A percentile compares a stretch with the other conserved stretches of the same genome.
These are phyloP conservation scores for Pythium grandisporangium DNA, from an alignment of 352 stramenopile genomes.

Conservation along the genomic window DNA sequence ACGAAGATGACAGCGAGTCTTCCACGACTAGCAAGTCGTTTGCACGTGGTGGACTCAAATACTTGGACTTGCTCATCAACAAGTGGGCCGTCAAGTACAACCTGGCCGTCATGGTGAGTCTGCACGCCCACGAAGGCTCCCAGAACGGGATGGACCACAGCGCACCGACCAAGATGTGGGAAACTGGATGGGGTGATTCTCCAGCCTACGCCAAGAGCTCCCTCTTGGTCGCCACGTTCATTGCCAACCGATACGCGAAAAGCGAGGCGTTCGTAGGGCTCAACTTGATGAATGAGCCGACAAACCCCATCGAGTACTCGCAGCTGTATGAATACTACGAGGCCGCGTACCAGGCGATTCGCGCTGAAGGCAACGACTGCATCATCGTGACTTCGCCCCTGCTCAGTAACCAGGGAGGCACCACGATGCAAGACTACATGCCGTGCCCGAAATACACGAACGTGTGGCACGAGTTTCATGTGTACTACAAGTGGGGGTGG, in stretches of 20 bases:
- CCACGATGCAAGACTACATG: conserved; percentile 21
- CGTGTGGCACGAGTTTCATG: conserved; percentile 50
- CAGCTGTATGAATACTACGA: conserved; percentile 27
- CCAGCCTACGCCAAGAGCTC: conserved; percentile 25
- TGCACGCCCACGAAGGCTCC: conserved; percentile 39
- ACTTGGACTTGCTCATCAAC: conserved; percentile 43
- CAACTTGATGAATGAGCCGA: conserved; percentile 46
- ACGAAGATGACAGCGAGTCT: no score
- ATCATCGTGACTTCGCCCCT: conserved; percentile 30
- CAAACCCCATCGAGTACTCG: conserved; percentile 6
- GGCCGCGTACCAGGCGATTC: conserved; percentile 26
- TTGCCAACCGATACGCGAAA: conserved; percentile 30
- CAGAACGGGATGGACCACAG: conserved; percentile 56
- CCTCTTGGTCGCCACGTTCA: conserved; percentile 20
- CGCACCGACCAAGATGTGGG: conserved; percentile 7
- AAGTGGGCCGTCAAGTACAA: conserved; percentile 42
- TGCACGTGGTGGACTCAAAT: conserved; percentile 20
- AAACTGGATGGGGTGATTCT: conserved; percentile 14
- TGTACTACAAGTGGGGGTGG: conserved; percentile 45
- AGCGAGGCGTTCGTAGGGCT: conserved; percentile 38
- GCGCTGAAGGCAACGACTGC: conserved; percentile 27
- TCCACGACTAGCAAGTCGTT: neutral
- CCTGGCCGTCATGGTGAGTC: conserved; percentile 39
- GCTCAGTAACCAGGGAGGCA: conserved; percentile 21
- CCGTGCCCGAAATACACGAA: conserved; percentile 23